Conservation (phyloP, 2,329 filamentous ascomycete genomes). For the Clonostachys sp. region DNA sequence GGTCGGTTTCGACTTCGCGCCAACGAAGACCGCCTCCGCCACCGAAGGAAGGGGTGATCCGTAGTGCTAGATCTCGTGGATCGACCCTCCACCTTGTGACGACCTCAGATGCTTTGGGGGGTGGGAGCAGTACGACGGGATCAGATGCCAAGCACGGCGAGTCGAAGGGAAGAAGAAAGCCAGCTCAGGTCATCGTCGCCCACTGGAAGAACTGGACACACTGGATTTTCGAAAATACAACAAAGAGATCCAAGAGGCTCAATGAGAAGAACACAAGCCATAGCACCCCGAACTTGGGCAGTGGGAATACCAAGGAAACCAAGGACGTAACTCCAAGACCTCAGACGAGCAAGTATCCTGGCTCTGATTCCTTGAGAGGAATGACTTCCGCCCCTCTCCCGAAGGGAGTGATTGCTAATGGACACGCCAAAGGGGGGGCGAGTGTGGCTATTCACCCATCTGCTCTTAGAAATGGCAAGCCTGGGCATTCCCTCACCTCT, state of each 20-base stretch:
- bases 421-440: constrained; percentile 28
- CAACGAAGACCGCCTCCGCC: constrained; percentile 74
- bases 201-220: constrained; percentile 63
- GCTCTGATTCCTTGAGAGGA: constrained; percentile 21
- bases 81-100: constrained; percentile 86
- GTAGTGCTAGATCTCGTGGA: constrained; percentile 68
- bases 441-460: constrained; percentile 2
- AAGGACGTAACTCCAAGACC: constrained; percentile 54
- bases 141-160: constrained; percentile 18
- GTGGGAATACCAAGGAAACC: constrained; percentile 20
- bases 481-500: neutral
- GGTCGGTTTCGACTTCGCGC: constrained; percentile 73
- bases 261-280: constrained; percentile 46
- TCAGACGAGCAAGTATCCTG: constrained; percentile 54
- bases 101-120: constrained; percentile 45
- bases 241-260: constrained; percentile 38
- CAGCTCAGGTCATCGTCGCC: constrained; percentile 53
- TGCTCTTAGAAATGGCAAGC: neutral
- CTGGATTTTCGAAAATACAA: constrained; percentile 57
- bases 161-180: constrained; percentile 49
- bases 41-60: constrained; percentile 72
- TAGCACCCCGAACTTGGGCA: constrained; percentile 54
- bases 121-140: constrained; percentile 16
- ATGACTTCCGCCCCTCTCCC: constrained; percentile 39
- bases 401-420: constrained; percentile 46